These are phyloP conservation scores for Wallacemonas sp. DNA, from an alignment of 208 protist genomes.

Conservation along the genomic window DNA sequence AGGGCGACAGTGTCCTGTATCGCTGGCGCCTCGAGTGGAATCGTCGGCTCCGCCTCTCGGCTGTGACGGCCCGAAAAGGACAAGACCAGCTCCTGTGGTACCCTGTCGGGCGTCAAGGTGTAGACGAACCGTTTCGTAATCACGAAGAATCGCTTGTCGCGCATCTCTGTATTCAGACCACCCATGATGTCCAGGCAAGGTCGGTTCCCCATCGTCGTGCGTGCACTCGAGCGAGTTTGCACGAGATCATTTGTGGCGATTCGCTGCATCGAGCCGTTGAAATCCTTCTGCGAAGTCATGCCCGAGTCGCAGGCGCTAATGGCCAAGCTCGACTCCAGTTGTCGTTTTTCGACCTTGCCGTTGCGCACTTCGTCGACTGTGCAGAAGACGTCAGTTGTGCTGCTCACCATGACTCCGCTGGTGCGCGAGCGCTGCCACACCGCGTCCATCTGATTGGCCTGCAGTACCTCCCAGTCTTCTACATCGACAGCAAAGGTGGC, in stretches of 20 bases:
- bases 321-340: constrained; percentile 11
- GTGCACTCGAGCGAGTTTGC: not conserved
- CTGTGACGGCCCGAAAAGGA: constrained; percentile 65
- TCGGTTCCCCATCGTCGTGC: not conserved
- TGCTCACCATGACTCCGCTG: constrained; percentile 63
- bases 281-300: constrained; percentile 9
- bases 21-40: constrained; percentile 31
- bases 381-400: constrained; percentile 60
- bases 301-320: constrained; percentile 8
- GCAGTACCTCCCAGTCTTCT: constrained; percentile 65
- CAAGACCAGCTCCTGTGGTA: constrained; percentile 59
- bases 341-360: not conserved
- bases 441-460: constrained; percentile 62
- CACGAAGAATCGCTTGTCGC: constrained; percentile 33
- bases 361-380: constrained; percentile 33
- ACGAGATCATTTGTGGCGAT: not conserved
- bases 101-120: constrained; percentile 33
- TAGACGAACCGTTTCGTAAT: constrained; percentile 76
- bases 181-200: constrained; percentile 1
- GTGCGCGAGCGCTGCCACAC: constrained; percentile 71
- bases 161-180: constrained; percentile 17
- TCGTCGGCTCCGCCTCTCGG: constrained; percentile 12
- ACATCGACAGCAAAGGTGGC: constrained; percentile 68
- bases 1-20: constrained; percentile 18
- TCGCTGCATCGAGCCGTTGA: not conserved